Conservation (phyloP, 345 rosid genomes). For the Diplotaxis tenuifolia region DNA sequence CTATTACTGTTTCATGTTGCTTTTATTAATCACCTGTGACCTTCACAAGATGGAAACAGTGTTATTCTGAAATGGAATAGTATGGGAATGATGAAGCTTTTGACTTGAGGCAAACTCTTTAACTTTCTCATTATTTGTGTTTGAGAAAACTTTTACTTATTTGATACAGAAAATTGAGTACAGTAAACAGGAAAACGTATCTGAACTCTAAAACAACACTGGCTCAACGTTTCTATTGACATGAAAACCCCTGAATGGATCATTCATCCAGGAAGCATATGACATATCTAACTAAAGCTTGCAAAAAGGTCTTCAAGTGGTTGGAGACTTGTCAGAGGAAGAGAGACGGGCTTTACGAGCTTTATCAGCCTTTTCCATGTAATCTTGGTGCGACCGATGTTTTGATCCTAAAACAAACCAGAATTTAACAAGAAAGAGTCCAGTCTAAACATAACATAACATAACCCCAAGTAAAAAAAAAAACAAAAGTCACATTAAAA, state of each 20-base stretch:
- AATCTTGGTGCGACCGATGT: slow-evolving; percentile 95
- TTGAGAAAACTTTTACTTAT: neutral
- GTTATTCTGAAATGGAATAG: neutral
- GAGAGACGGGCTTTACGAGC: slow-evolving; percentile 81
- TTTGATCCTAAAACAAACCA: slow-evolving; percentile 51
- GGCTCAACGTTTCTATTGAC: slow-evolving; percentile 14
- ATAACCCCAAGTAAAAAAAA: neutral
- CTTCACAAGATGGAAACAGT: slow-evolving; percentile 15
- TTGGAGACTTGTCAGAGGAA: slow-evolving; percentile 40
- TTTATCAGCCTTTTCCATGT: slow-evolving; percentile 88
- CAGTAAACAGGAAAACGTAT: slow-evolving; percentile 13
- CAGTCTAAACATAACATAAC: neutral
- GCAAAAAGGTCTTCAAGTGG: slow-evolving; percentile 24
- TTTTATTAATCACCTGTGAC: neutral
- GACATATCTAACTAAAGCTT: neutral
- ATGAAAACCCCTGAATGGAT: neutral
- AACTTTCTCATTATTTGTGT: neutral
- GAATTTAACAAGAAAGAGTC: neutral
- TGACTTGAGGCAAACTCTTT: neutral
- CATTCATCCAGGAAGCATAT: neutral
- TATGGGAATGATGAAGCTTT: slow-evolving; percentile 2
- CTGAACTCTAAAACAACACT: neutral
- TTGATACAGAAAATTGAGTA: slow-evolving; percentile 14
- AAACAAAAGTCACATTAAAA: neutral
- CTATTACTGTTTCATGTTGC: neutral